Conservation (phyloP, 345 rosid species). For the Populus nigra region DNA sequence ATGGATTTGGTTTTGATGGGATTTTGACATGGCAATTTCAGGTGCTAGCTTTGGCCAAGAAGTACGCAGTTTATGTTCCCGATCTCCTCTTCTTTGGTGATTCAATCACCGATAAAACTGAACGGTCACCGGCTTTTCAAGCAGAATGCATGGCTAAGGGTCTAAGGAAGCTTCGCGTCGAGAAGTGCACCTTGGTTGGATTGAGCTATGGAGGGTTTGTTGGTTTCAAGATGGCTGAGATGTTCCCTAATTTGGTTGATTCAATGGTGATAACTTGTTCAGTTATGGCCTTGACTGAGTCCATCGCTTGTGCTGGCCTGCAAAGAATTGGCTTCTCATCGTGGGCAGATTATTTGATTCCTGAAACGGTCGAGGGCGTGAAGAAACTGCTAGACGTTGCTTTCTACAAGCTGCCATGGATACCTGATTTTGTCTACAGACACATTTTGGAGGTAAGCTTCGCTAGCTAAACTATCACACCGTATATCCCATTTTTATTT, state of each 20-base stretch:
- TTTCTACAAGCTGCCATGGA: slow-evolving; percentile 11
- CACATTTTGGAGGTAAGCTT: slow-evolving; percentile 31
- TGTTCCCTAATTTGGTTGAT: slow-evolving; percentile 38
- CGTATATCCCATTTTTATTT: no score
- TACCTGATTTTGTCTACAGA: slow-evolving; percentile 27
- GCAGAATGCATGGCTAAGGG: slow-evolving; percentile 40
- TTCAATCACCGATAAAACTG: slow-evolving; percentile 29
- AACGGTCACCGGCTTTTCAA: slow-evolving; percentile 41
- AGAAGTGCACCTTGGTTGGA: slow-evolving; percentile 39
- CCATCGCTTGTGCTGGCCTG: slow-evolving; percentile 13
- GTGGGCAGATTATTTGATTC: slow-evolving; percentile 42
- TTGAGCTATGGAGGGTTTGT: slow-evolving; percentile 46
- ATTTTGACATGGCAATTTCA: slow-evolving; percentile 37
- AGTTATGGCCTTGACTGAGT: slow-evolving; percentile 38
- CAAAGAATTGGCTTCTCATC: slow-evolving; percentile 25
- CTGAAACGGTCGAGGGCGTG: slow-evolving; percentile 19
- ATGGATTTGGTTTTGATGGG: no score
- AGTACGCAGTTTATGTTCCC: slow-evolving; percentile 43
- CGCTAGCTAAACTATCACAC: neutral
- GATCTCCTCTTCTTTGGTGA: slow-evolving; percentile 50
- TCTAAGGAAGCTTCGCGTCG: slow-evolving; percentile 39
- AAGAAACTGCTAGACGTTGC: slow-evolving; percentile 10
- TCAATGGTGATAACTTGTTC: slow-evolving; percentile 36
- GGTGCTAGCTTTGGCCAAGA: slow-evolving; percentile 25
- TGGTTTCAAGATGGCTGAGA: slow-evolving; percentile 45